phyloP scores from a whole-genome alignment of 371 early-diverging fungal genomes.

The Sporodiniella umbellata region DNA sequence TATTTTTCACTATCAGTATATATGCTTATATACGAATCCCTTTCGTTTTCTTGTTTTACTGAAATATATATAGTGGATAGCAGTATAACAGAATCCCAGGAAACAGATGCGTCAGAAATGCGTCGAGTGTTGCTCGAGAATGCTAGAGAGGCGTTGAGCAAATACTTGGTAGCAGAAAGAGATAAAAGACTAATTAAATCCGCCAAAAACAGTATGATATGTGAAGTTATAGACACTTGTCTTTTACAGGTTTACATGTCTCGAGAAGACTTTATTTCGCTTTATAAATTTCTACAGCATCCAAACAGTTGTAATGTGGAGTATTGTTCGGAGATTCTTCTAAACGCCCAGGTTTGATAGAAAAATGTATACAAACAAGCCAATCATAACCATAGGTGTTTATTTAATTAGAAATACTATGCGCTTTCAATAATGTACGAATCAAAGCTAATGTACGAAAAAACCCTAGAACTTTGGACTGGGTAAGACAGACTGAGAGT shows the following conservation, averaged over 20 bases:
- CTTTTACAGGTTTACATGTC: constrained; percentile 62
- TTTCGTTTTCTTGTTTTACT: too few relatives aligned
- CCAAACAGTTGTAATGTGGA: constrained; percentile 55
- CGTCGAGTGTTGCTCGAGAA: constrained; percentile 50
- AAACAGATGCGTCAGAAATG: constrained; percentile 21
- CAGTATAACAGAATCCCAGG: not conserved
- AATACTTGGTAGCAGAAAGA: constrained; percentile 44
- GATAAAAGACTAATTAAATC: constrained; percentile 23
- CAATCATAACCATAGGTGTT: not conserved
- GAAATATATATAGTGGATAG: constrained; percentile 17
- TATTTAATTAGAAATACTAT: constrained; percentile 48
- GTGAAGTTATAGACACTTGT: constrained; percentile 65
- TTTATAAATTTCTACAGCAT: constrained; percentile 48
- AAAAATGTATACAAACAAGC: not conserved
- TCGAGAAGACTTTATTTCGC: constrained; percentile 27
- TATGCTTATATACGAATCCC: too few relatives aligned
- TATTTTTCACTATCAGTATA: too few relatives aligned
- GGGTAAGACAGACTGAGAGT: constrained; percentile 33
- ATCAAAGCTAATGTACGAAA: constrained; percentile 43
- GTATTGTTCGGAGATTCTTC: constrained; percentile 45
- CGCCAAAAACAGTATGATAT: constrained; percentile 28
- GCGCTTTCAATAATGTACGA: constrained; percentile 65
- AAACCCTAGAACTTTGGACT: constrained; percentile 66
- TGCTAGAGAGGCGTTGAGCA: constrained; percentile 54
- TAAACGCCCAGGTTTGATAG: constrained; percentile 36